Conservation (phyloP, 2,329 filamentous ascomycete species). For the Dactylonectria macrodidyma region DNA sequence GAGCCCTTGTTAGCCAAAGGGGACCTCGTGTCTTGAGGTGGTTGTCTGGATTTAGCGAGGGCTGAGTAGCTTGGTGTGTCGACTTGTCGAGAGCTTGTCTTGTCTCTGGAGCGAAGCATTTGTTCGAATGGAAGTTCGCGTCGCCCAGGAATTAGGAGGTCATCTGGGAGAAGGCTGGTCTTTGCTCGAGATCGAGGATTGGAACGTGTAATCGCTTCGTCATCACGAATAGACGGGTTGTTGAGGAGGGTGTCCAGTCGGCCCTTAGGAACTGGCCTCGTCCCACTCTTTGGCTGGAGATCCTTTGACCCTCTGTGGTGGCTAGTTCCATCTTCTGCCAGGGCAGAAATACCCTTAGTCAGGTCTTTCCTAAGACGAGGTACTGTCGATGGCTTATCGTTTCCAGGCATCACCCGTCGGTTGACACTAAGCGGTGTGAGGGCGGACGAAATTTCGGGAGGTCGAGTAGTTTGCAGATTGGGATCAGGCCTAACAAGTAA, state of each 20-base stretch:
- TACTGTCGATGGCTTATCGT: slow-evolving; percentile 37
- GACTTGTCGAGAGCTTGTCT: slow-evolving; percentile 29
- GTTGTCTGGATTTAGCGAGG: slow-evolving; percentile 26
- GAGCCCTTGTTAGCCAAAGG: slow-evolving; percentile 43
- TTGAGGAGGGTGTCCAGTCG: slow-evolving; percentile 55
- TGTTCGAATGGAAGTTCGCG: slow-evolving; percentile 58
- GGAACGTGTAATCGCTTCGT: slow-evolving; percentile 46
- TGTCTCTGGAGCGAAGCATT: slow-evolving; percentile 33
- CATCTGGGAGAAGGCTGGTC: slow-evolving; percentile 35
- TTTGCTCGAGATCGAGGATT: slow-evolving; percentile 42
- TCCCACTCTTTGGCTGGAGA: slow-evolving; percentile 6
- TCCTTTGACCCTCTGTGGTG: slow-evolving; percentile 40
- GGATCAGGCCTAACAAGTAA: slow-evolving; percentile 41
- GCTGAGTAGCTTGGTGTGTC: slow-evolving; percentile 21
- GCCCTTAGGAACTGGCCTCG: slow-evolving; percentile 41
- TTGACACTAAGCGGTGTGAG: slow-evolving; percentile 58
- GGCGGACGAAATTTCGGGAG: slow-evolving; percentile 44
- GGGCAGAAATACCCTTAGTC: slow-evolving; percentile 55
- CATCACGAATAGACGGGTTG: slow-evolving; percentile 42
- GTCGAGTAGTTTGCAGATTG: slow-evolving; percentile 38
- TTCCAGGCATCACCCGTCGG: slow-evolving; percentile 40
- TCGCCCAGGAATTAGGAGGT: slow-evolving; percentile 55
- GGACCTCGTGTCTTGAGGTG: slow-evolving; percentile 33
- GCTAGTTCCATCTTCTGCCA: slow-evolving; percentile 65
- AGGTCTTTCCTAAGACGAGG: slow-evolving; percentile 44